Percentiles rank a stretch among this genome's conserved stretches.
These are phyloP conservation scores for Sporobolus alterniflorus DNA, from an alignment of 202 grass and related monocot genomes.

Conservation along the genomic window DNA sequence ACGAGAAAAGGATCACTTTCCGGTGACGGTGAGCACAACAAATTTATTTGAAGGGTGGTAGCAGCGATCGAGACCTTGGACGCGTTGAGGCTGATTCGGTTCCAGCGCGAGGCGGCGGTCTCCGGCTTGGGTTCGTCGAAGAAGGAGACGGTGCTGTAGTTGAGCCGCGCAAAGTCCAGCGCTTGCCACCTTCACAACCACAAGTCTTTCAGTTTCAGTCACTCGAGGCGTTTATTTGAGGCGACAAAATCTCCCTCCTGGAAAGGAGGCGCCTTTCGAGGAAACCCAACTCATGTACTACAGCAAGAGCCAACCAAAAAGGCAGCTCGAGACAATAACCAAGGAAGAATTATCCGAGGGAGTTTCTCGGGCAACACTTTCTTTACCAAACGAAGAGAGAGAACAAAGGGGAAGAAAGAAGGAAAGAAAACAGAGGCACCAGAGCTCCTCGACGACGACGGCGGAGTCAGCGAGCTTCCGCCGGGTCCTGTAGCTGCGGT, in stretches of 20 bases:
- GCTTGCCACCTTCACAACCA: conserved; percentile 73
- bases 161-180: conserved; percentile 75
- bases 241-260: neutral
- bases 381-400: neutral
- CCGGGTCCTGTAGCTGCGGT: conserved; percentile 86
- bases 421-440: conserved; percentile 22
- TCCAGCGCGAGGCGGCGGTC: conserved; percentile 75
- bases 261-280: neutral
- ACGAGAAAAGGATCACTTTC: neutral
- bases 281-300: neutral
- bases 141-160: conserved; percentile 85
- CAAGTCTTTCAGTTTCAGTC: neutral
- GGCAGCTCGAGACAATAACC: no score
- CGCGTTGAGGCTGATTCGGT: conserved; percentile 76
- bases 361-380: neutral
- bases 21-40: neutral
- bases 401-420: neutral
- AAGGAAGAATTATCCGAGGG: no score
- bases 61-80: conserved; percentile 61
- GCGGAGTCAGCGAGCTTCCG: conserved; percentile 89
- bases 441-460: conserved; percentile 90
- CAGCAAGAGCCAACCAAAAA: neutral
- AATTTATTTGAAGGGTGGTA: neutral
- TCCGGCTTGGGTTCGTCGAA: conserved; percentile 71
- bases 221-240: neutral